phyloP scores from a whole-genome alignment of 2,329 filamentous ascomycete genomes.

The Aspergillus fumigatiaffinis region DNA sequence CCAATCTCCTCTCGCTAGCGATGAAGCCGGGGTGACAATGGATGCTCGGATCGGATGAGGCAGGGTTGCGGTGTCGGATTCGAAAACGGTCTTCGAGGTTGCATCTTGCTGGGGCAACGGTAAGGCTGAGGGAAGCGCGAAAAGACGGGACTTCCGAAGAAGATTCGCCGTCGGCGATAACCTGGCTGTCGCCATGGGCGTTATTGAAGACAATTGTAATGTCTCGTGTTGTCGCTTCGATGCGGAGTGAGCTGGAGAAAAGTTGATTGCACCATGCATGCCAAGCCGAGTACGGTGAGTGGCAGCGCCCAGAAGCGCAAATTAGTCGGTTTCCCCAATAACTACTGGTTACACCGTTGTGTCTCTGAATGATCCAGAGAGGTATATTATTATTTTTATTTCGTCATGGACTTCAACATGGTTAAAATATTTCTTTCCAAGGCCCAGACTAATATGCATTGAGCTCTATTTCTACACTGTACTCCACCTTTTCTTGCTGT shows the following conservation, averaged over 20 bases:
- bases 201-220: constrained; percentile 19
- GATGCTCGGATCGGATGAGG: constrained; percentile 78
- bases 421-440: too few relatives aligned
- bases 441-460: background rate
- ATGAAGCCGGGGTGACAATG: constrained; percentile 71
- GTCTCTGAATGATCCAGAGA: background rate
- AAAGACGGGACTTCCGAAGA: constrained; percentile 82
- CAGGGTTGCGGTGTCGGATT: constrained; percentile 68
- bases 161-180: constrained; percentile 63
- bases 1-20: constrained; percentile 79
- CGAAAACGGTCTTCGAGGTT: constrained; percentile 45
- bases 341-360: background rate
- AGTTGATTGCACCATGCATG: constrained; percentile 26
- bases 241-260: constrained; percentile 24
- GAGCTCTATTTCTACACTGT: background rate
- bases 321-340: background rate
- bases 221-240: constrained; percentile 11
- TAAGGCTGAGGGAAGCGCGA: constrained; percentile 76
- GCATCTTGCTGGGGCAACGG: constrained; percentile 55
- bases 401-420: too few relatives aligned
- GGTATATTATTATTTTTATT: background rate
- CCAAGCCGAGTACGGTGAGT: constrained; percentile 24
- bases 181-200: constrained; percentile 42
- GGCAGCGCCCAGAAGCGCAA: constrained; percentile 17
- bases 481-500: background rate